These are phyloP conservation scores for Silene conica DNA, from an alignment of 148 eudicot genomes.

Conservation along the genomic window DNA sequence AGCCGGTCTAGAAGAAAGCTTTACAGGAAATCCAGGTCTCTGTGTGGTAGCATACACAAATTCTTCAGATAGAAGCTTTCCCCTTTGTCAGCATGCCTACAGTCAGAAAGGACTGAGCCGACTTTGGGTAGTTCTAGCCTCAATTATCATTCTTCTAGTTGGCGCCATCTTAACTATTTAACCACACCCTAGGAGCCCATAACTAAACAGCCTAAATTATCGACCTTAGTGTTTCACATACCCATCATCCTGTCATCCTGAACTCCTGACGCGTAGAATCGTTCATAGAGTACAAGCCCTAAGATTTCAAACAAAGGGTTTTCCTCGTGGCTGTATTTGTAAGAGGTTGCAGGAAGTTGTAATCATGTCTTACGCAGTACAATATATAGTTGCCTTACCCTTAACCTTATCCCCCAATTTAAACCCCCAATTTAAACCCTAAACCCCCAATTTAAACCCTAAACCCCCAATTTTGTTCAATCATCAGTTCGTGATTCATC, in stretches of 20 bases:
- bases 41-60: constrained; percentile 44
- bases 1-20: constrained; percentile 67
- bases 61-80: constrained; percentile 46
- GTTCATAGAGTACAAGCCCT: background rate
- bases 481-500: too few relatives aligned
- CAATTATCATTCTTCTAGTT: constrained; percentile 47
- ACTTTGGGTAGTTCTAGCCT: constrained; percentile 57
- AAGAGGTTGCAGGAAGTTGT: background rate
- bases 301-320: background rate
- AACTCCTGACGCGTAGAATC: too few relatives aligned
- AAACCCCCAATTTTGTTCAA: too few relatives aligned
- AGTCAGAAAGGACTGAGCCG: constrained; percentile 43
- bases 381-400: too few relatives aligned
- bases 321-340: constrained; percentile 3
- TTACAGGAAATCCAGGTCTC: constrained; percentile 63
- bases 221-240: too few relatives aligned
- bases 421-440: too few relatives aligned
- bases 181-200: too few relatives aligned
- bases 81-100: constrained; percentile 38
- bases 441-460: too few relatives aligned
- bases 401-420: too few relatives aligned
- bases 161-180: constrained; percentile 36
- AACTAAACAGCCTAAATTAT: too few relatives aligned
- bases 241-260: too few relatives aligned
- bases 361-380: background rate